Evolutionary conservation across 106 monocot species (phyloP), one percentile per base, ranked within the genome.

Genomic region (Acorus gramineus): DNA sequence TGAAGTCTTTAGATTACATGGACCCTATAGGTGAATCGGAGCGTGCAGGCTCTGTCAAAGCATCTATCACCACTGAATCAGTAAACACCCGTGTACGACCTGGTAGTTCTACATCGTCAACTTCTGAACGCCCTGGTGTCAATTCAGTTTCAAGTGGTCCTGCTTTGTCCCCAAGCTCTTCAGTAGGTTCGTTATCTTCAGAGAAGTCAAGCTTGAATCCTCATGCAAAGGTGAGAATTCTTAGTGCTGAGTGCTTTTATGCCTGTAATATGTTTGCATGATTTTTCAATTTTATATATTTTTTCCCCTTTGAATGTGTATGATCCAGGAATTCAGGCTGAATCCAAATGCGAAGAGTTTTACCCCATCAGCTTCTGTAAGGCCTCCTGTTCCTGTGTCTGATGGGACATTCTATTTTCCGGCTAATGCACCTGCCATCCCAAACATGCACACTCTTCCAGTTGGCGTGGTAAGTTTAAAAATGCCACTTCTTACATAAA

Each of bases 261-360:
- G 52, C 42, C 43, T 11, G 3, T 48, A 3, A 49, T 4, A 9
- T 55, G 3, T 46, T 8, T 8, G 4, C 8, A 6, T 67, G 42
- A 11, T 4, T 5, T 49, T 56, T 57, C 7, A 5, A 10, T n/a
- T 11, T 13, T 61, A 8, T 56, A 42, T 52, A 3, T 43, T 78
- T 60, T 42, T 71, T 52, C 62, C 8, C n/a, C 5, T 28, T 13
- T 56, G 42, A 28, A 28, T 28, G 28, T 28, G 11, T 43, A 50
- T 59, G 51, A 61, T 78, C 7, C 84, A 95, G 94, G 94, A 95
- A 62, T 95, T 95, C 59, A 95, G 84, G 74, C 78, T 95, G 42
- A 95, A 95, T 74, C 94, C 94, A 13, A 79, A 86, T 73, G 94
- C 94, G 42, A 95, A 78, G 64, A 84, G 77, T 69, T 95, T 95